Base-by-base conservation (phyloP, 164 flowering plant species). In the Nymphaea colorata region DNA sequence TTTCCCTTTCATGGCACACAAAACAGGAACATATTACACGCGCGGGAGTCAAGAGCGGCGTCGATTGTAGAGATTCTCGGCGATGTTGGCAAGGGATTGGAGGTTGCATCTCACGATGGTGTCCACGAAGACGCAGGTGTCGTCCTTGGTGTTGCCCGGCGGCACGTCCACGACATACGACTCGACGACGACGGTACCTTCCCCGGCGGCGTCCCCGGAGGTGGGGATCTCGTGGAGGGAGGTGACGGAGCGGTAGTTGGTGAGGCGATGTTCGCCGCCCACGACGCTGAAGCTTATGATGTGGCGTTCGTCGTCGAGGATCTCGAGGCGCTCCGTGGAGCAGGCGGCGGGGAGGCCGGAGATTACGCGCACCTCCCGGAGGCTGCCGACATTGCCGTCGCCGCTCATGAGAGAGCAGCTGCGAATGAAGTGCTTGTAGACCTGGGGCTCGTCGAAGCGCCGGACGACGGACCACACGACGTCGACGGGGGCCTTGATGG, bases 401-500 rank as follows among this genome's bases (percentile, higher is more conserved):
- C 91, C 93, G 66, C 68, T 68, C 71, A 86, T 44, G 66, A 88
- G 82, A 77, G 78, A 63, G 81, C 95, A 91, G 78, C 88, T 83
- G 82, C 84, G 86, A 44, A 91, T 79, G 68, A 91, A 86, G 75
- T 82, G 84, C 69, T 91, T 91, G 80, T 87, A 88, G 25, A 84
- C 85, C 65, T 88, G 91, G 0, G 97, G 97, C 68, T 81, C 81
- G 67, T 91, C 97, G 79, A 91, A 91, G 65, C 91, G 86, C 25
- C 96, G 88, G 67, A 91, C 85, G 14, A 91, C 84, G 6, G 97
- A 82, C 97, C 97, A 91, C 17, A 88, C 93, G 65, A 89, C 67
- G 71, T 85, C 69, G 62, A 84, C 74, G 1, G 93, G 91, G 2
- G 97, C 89, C 25, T 79, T 59, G 73, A 90, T 87, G 57, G 76